Percentiles rank a stretch among this genome's conserved stretches.
phyloP scores from a whole-genome alignment of 2,329 filamentous ascomycete species.

The Aaosphaeria pasadenensis region DNA sequence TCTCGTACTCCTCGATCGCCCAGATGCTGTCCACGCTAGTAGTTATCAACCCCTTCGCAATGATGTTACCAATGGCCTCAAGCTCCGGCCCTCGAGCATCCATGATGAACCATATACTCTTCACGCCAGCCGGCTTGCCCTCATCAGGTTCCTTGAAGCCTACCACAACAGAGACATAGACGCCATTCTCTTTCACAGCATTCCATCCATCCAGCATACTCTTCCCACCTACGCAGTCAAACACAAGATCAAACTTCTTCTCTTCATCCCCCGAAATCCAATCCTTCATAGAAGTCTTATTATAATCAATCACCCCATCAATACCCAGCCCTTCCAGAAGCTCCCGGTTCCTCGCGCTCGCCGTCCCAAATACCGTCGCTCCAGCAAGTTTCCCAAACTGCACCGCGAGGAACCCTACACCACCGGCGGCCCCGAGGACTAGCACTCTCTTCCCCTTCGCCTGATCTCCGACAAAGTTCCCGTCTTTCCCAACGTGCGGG shows the following conservation, averaged over 20 bases:
- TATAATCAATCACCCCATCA: constrained; percentile 44
- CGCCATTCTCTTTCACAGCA: constrained; percentile 36
- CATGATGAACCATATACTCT: constrained; percentile 45
- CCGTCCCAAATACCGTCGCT: constrained; percentile 39
- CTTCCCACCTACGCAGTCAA: constrained; percentile 45
- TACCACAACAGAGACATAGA: constrained; percentile 38
- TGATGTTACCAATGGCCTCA: constrained; percentile 36
- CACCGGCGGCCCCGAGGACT: constrained; percentile 42
- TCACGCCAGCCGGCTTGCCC: constrained; percentile 26
- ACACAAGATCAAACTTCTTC: constrained; percentile 42
- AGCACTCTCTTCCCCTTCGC: constrained; percentile 37
- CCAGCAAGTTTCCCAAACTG: constrained; percentile 42
- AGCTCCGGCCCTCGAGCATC: constrained; percentile 36
- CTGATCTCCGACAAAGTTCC: constrained; percentile 7
- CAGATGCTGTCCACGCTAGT: constrained; percentile 43
- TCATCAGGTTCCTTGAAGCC: constrained; percentile 26
- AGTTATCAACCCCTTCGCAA: constrained; percentile 38
- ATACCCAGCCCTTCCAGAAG: constrained; percentile 41
- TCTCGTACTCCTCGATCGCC: constrained; percentile 39
- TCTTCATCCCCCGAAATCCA: constrained; percentile 26
- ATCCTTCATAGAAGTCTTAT: constrained; percentile 19
- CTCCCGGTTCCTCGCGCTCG: constrained; percentile 34
- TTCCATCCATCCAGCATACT: constrained; percentile 44
- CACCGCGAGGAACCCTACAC: constrained; percentile 43
- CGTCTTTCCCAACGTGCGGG: constrained; percentile 5